Evolutionary conservation across 139 green algal genomes (phyloP).

Genomic region (Tetradesmus obliquus): DNA sequence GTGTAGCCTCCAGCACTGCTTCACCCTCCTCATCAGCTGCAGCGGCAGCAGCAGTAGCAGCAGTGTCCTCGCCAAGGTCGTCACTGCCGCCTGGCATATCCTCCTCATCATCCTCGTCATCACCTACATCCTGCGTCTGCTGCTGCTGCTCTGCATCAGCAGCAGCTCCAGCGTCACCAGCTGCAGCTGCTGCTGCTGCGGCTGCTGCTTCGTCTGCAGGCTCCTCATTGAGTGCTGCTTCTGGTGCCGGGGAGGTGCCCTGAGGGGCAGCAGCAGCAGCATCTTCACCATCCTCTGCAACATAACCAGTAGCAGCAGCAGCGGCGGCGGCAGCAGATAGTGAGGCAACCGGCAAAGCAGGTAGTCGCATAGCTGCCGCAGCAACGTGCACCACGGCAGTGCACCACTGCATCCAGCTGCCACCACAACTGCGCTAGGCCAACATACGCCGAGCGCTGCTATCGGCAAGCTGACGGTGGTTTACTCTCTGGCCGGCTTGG

Average conservation of each 20-base stretch:
- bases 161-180: too few species aligned
- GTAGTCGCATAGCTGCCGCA: too few species aligned
- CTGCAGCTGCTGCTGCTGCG: not conserved
- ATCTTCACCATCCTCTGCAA: not conserved
- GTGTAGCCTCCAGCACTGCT: not conserved
- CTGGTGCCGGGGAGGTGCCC: not conserved
- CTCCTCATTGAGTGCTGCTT: not conserved
- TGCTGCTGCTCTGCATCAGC: not conserved
- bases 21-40: not conserved
- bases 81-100: not conserved
- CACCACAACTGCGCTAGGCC: not conserved
- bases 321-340: too few species aligned
- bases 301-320: not conserved
- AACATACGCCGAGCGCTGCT: not conserved
- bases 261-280: not conserved
- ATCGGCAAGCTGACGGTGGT: not conserved
- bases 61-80: not conserved
- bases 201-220: not conserved
- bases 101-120: not conserved
- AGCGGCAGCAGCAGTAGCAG: not conserved
- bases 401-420: not conserved
- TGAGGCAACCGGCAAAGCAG: too few species aligned
- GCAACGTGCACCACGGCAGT: too few species aligned
- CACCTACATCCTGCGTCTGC: not conserved
- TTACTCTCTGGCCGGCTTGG: not conserved